phyloP scores from a whole-genome alignment of 352 stramenopile genomes.

The Plasmopara halstedii region DNA sequence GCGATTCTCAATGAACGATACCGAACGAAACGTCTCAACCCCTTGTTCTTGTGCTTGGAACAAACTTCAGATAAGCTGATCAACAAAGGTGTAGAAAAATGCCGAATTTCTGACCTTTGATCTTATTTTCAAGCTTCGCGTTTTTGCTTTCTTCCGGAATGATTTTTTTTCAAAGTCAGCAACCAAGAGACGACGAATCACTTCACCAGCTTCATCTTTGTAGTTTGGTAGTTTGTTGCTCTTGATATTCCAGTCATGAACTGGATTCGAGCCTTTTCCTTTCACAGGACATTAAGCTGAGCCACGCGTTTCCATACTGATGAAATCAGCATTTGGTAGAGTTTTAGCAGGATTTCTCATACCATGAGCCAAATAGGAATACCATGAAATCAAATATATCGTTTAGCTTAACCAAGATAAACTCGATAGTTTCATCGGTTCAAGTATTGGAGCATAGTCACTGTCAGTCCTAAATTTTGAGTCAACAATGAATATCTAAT shows the following conservation, averaged over 20 bases:
- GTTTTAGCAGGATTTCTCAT: background rate
- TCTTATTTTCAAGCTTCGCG: background rate
- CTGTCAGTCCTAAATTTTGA: background rate
- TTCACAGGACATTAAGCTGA: background rate
- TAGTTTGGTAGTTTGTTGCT: background rate
- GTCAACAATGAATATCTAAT: background rate
- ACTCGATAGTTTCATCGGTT: background rate
- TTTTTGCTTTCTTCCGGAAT: background rate
- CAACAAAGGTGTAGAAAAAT: background rate
- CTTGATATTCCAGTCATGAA: background rate
- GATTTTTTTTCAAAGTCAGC: background rate
- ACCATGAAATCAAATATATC: background rate
- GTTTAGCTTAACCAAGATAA: background rate
- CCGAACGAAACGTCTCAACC: background rate
- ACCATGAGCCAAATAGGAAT: background rate
- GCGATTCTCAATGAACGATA: background rate
- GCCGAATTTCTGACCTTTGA: background rate
- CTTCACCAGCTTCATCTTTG: background rate
- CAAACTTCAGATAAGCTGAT: background rate
- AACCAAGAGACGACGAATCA: background rate
- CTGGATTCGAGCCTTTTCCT: background rate
- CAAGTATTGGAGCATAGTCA: background rate
- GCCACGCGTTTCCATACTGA: background rate
- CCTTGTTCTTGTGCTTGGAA: background rate
- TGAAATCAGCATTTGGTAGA: background rate